Conservation (phyloP, 768 basidiomycete genomes). For the Lentinula lateritia region DNA sequence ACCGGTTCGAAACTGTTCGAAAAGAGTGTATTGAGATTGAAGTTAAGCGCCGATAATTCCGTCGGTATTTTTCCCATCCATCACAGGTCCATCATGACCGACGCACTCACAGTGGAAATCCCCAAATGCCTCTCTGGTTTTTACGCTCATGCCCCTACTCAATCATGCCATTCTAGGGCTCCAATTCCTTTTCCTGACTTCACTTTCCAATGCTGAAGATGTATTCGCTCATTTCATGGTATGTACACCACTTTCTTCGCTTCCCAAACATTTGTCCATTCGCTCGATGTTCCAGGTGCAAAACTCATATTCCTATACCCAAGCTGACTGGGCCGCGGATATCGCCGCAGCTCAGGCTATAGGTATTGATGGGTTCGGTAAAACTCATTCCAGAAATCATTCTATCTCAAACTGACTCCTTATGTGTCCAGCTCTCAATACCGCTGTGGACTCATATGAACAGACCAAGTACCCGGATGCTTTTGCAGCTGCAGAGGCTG, state of each 20-base stretch:
- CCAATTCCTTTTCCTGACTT: neutral
- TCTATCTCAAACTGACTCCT: neutral
- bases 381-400: neutral
- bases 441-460: slow-evolving; percentile 19
- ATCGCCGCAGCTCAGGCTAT: slow-evolving; percentile 17
- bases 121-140: neutral
- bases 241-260: neutral
- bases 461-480: slow-evolving; percentile 23
- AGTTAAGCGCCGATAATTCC: neutral
- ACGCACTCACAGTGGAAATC: neutral
- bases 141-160: neutral
- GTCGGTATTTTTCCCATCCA: neutral
- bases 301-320: slow-evolving; percentile 16
- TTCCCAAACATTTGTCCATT: neutral
- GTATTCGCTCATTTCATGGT: slow-evolving; percentile 5
- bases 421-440: slow-evolving; percentile 16
- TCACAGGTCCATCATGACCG: neutral
- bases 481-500: slow-evolving; percentile 24
- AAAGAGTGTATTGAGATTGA: too few species aligned
- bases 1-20: neutral
- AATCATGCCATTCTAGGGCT: neutral
- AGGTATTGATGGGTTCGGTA: slow-evolving; percentile 22
- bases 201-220: neutral
- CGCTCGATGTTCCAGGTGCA: slow-evolving; percentile 11
- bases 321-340: slow-evolving; percentile 17